Evolutionary conservation across 2,329 filamentous ascomycete species (phyloP).

Genomic region (Claviceps sorghi): DNA sequence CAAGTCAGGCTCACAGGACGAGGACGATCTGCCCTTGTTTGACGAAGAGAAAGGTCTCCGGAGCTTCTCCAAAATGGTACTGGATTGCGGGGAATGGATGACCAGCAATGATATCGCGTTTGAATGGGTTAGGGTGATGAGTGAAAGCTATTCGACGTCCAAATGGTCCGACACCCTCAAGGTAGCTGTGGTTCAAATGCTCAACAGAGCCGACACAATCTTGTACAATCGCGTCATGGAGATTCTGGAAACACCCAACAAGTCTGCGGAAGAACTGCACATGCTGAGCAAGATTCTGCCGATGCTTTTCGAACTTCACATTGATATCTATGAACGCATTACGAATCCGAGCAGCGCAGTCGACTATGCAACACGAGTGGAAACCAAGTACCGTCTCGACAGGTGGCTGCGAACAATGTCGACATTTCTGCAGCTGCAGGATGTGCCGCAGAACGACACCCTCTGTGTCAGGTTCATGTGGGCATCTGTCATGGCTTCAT

Average conservation of each 20-base stretch:
- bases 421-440: conserved; percentile 24
- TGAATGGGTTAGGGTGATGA: conserved; percentile 40
- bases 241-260: conserved; percentile 22
- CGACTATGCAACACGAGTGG: conserved; percentile 31
- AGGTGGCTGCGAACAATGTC: conserved; percentile 39
- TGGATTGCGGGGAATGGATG: conserved; percentile 30
- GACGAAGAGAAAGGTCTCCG: conserved; percentile 38
- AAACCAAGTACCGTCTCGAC: conserved; percentile 34
- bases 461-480: conserved; percentile 41
- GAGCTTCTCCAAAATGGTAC: conserved; percentile 34
- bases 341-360: conserved; percentile 42
- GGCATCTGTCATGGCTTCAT: conserved; percentile 40
- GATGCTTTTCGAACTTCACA: conserved; percentile 47
- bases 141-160: conserved; percentile 34
- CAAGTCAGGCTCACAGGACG: conserved; percentile 38
- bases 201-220: conserved; percentile 36
- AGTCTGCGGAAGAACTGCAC: conserved; percentile 13
- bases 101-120: conserved; percentile 42
- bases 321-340: conserved; percentile 45
- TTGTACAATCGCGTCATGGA: conserved; percentile 33
- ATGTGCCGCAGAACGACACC: conserved; percentile 20
- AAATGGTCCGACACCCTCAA: conserved; percentile 47
- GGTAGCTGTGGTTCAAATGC: conserved; percentile 39
- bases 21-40: conserved; percentile 31
- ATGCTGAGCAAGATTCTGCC: conserved; percentile 33